Evolutionary conservation across 495 filamentous ascomycete genomes (phyloP).

Genomic region (Hyphodiscus hymeniophilus): DNA sequence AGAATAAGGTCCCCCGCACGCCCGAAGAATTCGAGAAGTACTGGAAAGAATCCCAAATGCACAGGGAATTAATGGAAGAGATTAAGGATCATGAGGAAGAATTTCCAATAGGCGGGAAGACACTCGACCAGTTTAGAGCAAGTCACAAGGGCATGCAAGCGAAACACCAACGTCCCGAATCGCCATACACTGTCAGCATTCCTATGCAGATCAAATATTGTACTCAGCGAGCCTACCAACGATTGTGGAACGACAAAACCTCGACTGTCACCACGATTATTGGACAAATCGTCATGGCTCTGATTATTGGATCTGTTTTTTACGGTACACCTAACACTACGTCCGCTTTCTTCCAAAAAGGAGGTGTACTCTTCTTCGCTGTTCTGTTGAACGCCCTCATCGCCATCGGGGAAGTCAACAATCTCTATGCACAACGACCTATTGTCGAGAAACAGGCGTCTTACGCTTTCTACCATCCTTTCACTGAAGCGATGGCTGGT

Average conservation of each 20-base stretch:
- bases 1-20: constrained; percentile 57
- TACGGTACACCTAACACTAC: constrained; percentile 38
- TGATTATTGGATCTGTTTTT: constrained; percentile 39
- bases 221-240: constrained; percentile 53
- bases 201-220: constrained; percentile 48
- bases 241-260: constrained; percentile 63
- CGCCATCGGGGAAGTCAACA: constrained; percentile 52
- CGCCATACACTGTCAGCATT: constrained; percentile 53
- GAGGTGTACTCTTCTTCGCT: constrained; percentile 49
- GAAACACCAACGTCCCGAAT: constrained; percentile 46
- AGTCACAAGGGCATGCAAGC: constrained; percentile 49
- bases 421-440: constrained; percentile 49
- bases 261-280: constrained; percentile 63
- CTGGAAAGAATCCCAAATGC: constrained; percentile 47
- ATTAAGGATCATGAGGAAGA: constrained; percentile 59
- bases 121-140: background rate
- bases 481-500: constrained; percentile 48
- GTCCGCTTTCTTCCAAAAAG: constrained; percentile 38
- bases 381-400: constrained; percentile 50
- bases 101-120: constrained; percentile 52
- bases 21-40: constrained; percentile 60
- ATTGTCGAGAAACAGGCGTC: constrained; percentile 59
- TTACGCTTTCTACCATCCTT: constrained; percentile 60
- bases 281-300: constrained; percentile 51
- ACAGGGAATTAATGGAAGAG: constrained; percentile 45